phyloP scores from a whole-genome alignment of 2,329 filamentous ascomycete genomes.

The Chaetoscypha palmicola region DNA sequence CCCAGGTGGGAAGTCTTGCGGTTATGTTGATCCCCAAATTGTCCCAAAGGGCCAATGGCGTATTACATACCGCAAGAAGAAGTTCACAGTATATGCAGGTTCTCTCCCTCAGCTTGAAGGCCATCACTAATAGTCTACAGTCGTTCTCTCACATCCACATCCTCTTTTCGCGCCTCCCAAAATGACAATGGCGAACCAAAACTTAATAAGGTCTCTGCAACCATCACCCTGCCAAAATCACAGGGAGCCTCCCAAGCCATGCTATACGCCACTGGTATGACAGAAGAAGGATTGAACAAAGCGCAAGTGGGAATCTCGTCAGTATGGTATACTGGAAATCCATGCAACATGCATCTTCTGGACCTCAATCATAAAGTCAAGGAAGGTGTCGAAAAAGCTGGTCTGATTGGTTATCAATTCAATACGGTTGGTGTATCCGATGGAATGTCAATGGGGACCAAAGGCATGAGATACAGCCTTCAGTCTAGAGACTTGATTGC shows the following conservation, averaged over 20 bases:
- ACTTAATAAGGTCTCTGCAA: slow-evolving; percentile 77
- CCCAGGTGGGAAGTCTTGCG: too few relatives aligned
- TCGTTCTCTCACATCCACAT: slow-evolving; percentile 28
- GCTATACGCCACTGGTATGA: slow-evolving; percentile 91
- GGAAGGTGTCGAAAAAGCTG: slow-evolving; percentile 65
- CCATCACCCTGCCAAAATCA: slow-evolving; percentile 93
- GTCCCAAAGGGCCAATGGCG: slow-evolving; percentile 25
- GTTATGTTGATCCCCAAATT: slow-evolving; percentile 26
- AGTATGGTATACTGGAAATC: slow-evolving; percentile 97
- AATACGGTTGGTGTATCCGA: slow-evolving; percentile 98
- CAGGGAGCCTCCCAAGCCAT: slow-evolving; percentile 98
- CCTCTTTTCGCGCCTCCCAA: slow-evolving; percentile 22
- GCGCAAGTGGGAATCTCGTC: slow-evolving; percentile 96
- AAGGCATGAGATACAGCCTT: slow-evolving; percentile 90
- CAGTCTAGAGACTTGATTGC: slow-evolving; percentile 96
- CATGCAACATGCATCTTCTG: slow-evolving; percentile 98
- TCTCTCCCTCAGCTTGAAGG: slow-evolving; percentile 4
- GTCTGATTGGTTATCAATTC: slow-evolving; percentile 91
- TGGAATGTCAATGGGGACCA: slow-evolving; percentile 96
- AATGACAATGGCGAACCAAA: slow-evolving; percentile 32
- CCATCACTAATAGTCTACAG: slow-evolving; percentile 19
- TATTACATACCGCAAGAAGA: slow-evolving; percentile 24
- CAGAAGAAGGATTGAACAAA: slow-evolving; percentile 84
- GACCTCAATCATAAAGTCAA: slow-evolving; percentile 54
- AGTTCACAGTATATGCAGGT: slow-evolving; percentile 29